Base-by-base conservation (phyloP, 495 filamentous ascomycete species). In the Neurospora sp. region DNA sequence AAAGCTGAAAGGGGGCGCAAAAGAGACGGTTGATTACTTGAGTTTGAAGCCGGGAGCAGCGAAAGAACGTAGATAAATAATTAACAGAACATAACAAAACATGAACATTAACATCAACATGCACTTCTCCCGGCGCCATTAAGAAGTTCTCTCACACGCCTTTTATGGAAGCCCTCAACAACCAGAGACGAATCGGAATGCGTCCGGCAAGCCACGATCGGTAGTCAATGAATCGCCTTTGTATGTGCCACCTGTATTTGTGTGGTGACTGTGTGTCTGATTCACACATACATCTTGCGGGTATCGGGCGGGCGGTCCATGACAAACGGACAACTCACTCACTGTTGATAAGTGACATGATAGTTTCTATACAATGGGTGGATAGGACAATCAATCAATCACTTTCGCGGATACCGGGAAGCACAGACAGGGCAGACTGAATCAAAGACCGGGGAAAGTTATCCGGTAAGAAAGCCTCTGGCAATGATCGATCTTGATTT, bases 381-480 rank as follows among this genome's bases (percentile, higher is more conserved):
- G 12, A 31, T 16, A n/a, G 54, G 27, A 4, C 14, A 35, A 66
- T 35, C 54, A 35, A 66, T 35, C 54, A 66, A 37, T 66, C 54
- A 35, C 54, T 66, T 62, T 31, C 23, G 54, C 54, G 54, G 54
- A 14, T 3, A 62, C 54, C 1, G 54, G 54, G 27, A 66, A 18
- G 27, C 54, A 66, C 23, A 4, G 54, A 37, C 27, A 35, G 27
- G 54, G 54, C 54, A 3, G 54, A 37, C n/a, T n/a, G n/a, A 35
- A 66, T 66, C 54, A 66, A 37, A 48, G 70, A 75, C 59, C 72
- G 72, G 70, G 70, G 73, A 23, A 59, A n/a, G 12, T 18, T 23
- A 69, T 8, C 35, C 35, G 23, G 23, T 69, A 1, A 14, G 11
- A 38, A 69, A 72, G 41, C 31, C 27, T 72, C 12, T 72, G 44